Percentiles rank a stretch among this genome's conserved stretches.
phyloP scores from a whole-genome alignment of 2,329 filamentous ascomycete genomes.

The Apiospora rasikravindrae region DNA sequence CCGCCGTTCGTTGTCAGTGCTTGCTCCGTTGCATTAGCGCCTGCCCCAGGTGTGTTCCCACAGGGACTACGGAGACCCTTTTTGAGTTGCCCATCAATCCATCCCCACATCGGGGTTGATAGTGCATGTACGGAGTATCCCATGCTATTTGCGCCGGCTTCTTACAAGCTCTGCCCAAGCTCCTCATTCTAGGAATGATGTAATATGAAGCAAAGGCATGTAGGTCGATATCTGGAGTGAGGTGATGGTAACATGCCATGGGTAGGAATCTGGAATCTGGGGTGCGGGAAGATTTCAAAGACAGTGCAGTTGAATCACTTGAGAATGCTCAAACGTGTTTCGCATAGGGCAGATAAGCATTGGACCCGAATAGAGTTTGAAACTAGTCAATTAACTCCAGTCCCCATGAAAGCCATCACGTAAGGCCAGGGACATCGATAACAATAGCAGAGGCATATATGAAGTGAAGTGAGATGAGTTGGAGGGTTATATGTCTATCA shows the following conservation, averaged over 20 bases:
- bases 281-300: not conserved
- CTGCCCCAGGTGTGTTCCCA: not conserved
- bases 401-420: not conserved
- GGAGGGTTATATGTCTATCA: not conserved
- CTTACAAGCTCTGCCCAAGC: not conserved
- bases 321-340: not conserved
- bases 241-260: not conserved
- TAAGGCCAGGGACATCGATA: not conserved
- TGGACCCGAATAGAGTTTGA: not conserved
- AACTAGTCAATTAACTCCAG: not conserved
- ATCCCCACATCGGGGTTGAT: not conserved
- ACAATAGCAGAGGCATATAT: not conserved
- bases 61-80: not conserved
- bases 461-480: not conserved
- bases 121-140: not conserved
- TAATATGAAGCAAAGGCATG: not conserved
- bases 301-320: not conserved
- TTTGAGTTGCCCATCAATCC: not conserved
- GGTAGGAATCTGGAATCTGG: not conserved
- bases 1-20: slow-evolving; percentile 14
- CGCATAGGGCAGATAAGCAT: slow-evolving; percentile 7
- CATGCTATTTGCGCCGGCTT: not conserved
- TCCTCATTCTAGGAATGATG: not conserved
- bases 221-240: not conserved
- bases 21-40: not conserved